Base-by-base conservation (phyloP, 441 rosid genomes). In the Hura crepitans region DNA sequence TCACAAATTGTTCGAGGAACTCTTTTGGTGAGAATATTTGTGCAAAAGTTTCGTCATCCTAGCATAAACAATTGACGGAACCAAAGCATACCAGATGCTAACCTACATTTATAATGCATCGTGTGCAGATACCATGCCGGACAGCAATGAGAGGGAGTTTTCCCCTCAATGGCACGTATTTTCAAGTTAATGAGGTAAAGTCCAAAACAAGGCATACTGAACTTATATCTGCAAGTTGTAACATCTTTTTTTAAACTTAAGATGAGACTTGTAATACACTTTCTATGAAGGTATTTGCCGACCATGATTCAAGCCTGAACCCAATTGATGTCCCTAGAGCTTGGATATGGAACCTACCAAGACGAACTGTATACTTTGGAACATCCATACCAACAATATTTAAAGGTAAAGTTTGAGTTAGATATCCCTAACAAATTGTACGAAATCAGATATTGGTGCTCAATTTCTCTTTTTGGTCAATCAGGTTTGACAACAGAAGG, bases 91-190 rank as follows among this genome's bases (percentile, higher is more conserved):
- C 13, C 43, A 51, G 45, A 22, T 46, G 64, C 37, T 62, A 51
- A 69, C 17, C 12, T 18, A 3, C 23, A 6, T 78, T 62, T 68
- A 63, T 61, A 31, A 72, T 64, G 71, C 63, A 37, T 72, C 74
- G 20, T 82, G 64, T 55, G 75, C 87, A 94, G 99, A 85, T 94
- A 81, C 99, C 99, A 56, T 89, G 97, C 73, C 79, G 99, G 78
- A 92, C 97, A 77, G 99, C 97, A 47, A 94, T 83, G 97, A 84
- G 89, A 83, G 99, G 99, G 79, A 89, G 96, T 70, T 94, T 94
- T 68, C 99, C 99, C 23, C 85, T 94, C 28, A 94, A 94, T 68
- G 97, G 99, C 47, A 94, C 99, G 28, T 94, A 94, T 75, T 94
- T 92, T 70, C 99, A 94, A 81, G 97, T 94, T 4, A 94, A 94